Evolutionary conservation across 257 asterid genomes (phyloP).

Genomic region (Fraxinus quadrangulata): DNA sequence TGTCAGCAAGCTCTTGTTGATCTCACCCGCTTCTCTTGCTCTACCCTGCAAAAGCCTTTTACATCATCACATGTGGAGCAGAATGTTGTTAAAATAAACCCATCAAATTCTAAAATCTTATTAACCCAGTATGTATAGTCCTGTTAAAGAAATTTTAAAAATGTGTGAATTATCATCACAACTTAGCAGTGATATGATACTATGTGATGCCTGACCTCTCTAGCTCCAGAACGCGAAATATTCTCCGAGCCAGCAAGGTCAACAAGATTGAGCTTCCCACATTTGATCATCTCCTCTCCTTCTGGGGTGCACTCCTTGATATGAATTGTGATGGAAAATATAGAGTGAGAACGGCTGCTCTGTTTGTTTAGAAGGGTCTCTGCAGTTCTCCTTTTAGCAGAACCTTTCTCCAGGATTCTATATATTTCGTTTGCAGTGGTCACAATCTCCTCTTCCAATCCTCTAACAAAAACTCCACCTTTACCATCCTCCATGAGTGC

Average conservation of each 20-base stretch:
- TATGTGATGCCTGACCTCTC: constrained; percentile 65
- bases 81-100: background rate
- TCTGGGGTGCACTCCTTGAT: constrained; percentile 96
- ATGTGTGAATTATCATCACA: constrained; percentile 7
- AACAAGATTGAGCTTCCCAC: constrained; percentile 95
- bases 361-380: constrained; percentile 98
- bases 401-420: constrained; percentile 89
- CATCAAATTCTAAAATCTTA: background rate
- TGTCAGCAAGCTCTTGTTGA: constrained; percentile 97
- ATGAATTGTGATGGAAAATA: constrained; percentile 92
- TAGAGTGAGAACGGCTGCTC: constrained; percentile 97
- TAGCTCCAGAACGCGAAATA: constrained; percentile 97
- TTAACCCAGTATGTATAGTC: background rate
- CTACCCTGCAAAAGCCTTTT: constrained; percentile 65
- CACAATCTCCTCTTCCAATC: constrained; percentile 97
- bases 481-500: constrained; percentile 99
- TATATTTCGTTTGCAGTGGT: constrained; percentile 91
- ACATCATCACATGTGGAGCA: background rate
- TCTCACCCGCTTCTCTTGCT: constrained; percentile 99
- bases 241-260: constrained; percentile 99
- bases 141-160: constrained; percentile 7
- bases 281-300: constrained; percentile 97
- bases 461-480: constrained; percentile 95
- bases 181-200: constrained; percentile 11
- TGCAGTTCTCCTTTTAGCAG: constrained; percentile 96